Conservation (phyloP, 129 eudicot species). For the Daucus carota region DNA sequence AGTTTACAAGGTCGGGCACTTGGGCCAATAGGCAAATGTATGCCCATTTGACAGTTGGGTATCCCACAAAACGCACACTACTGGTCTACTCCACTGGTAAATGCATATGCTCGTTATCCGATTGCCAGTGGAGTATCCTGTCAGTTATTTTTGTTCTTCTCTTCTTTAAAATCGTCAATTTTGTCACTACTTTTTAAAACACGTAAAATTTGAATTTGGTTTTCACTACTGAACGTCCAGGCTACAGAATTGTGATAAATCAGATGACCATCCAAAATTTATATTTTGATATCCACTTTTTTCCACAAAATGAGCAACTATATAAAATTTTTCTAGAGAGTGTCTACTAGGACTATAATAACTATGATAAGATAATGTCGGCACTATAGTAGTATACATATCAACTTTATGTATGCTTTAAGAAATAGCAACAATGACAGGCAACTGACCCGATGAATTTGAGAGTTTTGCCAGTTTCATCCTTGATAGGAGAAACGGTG, state of each 20-base stretch:
- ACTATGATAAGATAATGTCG: not conserved
- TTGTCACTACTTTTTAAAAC: too few relatives aligned
- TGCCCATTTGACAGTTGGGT: too few relatives aligned
- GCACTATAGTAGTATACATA: not conserved
- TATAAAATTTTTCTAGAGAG: not conserved
- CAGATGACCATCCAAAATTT: too few relatives aligned
- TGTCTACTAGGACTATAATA: not conserved
- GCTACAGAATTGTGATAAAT: too few relatives aligned
- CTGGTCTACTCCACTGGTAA: too few relatives aligned
- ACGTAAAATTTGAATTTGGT: too few relatives aligned
- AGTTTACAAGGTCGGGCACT: not conserved
- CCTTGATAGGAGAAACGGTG: constrained; percentile 92
- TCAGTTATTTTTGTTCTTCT: too few relatives aligned
- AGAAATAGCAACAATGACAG: not conserved
- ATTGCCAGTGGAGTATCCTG: too few relatives aligned
- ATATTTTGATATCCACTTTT: not conserved
- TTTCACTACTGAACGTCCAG: too few relatives aligned
- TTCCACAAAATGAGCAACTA: not conserved
- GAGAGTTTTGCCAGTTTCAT: constrained; percentile 84
- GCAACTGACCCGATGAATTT: constrained; percentile 78
- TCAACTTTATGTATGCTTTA: not conserved
- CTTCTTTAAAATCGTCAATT: too few relatives aligned
- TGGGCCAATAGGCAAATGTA: not conserved
- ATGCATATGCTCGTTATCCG: too few relatives aligned
- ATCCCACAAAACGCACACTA: too few relatives aligned